These are phyloP conservation scores for Scalesia atractyloides DNA, from an alignment of 129 eudicot species.

Conservation along the genomic window DNA sequence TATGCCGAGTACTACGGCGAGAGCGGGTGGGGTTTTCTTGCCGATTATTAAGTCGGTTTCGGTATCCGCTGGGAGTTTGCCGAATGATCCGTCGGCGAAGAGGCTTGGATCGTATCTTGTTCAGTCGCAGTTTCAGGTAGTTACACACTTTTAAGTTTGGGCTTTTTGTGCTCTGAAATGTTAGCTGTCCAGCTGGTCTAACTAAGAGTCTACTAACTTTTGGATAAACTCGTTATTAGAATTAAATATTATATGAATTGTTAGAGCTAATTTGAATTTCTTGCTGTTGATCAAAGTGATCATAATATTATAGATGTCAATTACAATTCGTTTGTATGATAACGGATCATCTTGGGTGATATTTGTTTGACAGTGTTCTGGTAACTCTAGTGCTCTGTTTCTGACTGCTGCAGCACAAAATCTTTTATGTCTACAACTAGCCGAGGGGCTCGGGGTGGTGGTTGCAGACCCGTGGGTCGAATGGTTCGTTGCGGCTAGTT, in stretches of 20 bases:
- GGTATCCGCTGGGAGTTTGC: conserved; percentile 75
- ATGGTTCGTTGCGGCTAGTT: conserved; percentile 73
- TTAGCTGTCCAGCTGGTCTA: too few relatives aligned
- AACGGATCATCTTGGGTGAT: background rate
- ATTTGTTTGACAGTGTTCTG: conserved; percentile 57
- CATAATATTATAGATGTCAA: too few relatives aligned
- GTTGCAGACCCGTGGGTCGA: conserved; percentile 68
- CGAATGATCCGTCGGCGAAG: conserved; percentile 62
- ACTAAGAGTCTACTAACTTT: too few relatives aligned
- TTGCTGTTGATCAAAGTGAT: too few relatives aligned
- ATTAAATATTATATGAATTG: background rate
- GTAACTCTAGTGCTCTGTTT: conserved; percentile 89
- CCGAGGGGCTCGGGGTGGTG: conserved; percentile 72
- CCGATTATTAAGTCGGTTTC: conserved; percentile 86
- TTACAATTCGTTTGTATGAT: background rate
- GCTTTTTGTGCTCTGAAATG: too few relatives aligned
- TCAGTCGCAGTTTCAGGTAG: conserved; percentile 87
- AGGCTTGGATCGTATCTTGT: conserved; percentile 78
- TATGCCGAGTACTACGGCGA: conserved; percentile 93
- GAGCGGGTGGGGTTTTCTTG: conserved; percentile 93
- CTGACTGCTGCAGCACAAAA: conserved; percentile 98
- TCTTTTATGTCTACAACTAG: conserved; percentile 77
- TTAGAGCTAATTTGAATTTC: background rate
- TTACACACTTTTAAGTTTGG: too few relatives aligned
- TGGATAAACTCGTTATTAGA: too few relatives aligned